Conservation (phyloP, 345 rosid species). For the Eucalyptus camaldulensis region DNA sequence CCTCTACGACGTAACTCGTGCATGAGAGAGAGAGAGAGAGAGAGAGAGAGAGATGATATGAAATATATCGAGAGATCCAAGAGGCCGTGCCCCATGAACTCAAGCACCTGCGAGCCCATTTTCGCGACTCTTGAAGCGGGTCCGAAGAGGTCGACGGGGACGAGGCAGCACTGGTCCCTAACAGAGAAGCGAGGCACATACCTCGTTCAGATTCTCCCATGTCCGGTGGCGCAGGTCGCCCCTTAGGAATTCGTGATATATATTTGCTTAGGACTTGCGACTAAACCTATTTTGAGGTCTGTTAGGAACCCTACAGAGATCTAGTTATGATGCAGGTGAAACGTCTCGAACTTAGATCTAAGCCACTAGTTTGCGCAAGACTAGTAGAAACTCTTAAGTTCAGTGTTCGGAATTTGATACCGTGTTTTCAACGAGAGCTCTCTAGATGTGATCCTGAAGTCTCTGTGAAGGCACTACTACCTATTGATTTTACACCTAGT, state of each 20-base stretch:
- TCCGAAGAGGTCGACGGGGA: not conserved
- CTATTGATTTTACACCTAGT: not conserved
- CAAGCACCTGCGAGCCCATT: not conserved
- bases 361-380: not conserved
- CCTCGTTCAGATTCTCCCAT: not conserved
- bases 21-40: not conserved
- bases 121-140: not conserved
- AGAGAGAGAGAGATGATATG: not conserved
- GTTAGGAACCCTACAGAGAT: not conserved
- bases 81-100: not conserved
- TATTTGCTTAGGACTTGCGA: not conserved
- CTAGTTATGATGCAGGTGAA: not conserved
- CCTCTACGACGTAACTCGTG: not conserved
- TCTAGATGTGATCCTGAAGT: not conserved
- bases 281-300: not conserved
- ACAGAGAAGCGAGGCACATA: not conserved
- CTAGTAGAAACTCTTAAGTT: not conserved
- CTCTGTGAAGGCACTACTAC: not conserved
- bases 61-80: not conserved
- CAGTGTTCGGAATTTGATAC: not conserved
- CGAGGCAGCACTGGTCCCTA: not conserved
- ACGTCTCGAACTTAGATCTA: not conserved
- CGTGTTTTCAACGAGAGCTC: not conserved
- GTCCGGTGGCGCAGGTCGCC: not conserved
- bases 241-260: not conserved